Conservation (phyloP, 176 grass and related monocot genomes). For the Aechmea fasciata region DNA sequence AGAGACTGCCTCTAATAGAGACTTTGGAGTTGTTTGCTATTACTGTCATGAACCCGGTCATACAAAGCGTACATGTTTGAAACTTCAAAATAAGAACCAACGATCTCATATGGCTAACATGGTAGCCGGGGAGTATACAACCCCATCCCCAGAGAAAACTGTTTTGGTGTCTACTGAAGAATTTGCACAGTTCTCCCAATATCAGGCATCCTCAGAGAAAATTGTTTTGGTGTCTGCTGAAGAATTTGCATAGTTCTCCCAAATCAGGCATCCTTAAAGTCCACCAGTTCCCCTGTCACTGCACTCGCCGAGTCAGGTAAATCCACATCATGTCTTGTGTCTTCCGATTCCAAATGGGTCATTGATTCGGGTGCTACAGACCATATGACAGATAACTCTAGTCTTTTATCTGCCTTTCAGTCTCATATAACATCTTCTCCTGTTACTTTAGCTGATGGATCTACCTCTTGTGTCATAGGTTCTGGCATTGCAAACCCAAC, state of each 20-base stretch:
- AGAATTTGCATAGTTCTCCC: background rate
- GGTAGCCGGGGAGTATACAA: background rate
- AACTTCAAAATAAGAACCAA: background rate
- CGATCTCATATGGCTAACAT: background rate
- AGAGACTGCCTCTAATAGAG: too few relatives aligned
- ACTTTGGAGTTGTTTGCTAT: background rate
- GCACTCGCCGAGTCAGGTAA: background rate
- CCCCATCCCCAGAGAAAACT: background rate
- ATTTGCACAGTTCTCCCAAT: background rate
- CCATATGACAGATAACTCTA: too few relatives aligned
- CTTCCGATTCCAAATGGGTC: background rate
- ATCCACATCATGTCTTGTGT: background rate
- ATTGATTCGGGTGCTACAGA: background rate
- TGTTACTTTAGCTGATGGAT: too few relatives aligned
- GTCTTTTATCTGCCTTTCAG: too few relatives aligned
- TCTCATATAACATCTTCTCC: too few relatives aligned
- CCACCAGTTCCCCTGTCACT: background rate
- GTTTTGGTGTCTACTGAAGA: background rate
- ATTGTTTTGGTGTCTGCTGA: background rate
- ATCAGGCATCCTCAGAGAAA: background rate
- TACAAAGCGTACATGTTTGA: background rate
- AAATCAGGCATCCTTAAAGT: background rate
- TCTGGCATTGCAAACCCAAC: too few relatives aligned
- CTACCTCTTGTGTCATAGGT: too few relatives aligned
- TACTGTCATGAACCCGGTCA: background rate